Evolutionary conservation across 2,329 filamentous ascomycete genomes (phyloP).

Genomic region (Dothistroma septosporum): DNA sequence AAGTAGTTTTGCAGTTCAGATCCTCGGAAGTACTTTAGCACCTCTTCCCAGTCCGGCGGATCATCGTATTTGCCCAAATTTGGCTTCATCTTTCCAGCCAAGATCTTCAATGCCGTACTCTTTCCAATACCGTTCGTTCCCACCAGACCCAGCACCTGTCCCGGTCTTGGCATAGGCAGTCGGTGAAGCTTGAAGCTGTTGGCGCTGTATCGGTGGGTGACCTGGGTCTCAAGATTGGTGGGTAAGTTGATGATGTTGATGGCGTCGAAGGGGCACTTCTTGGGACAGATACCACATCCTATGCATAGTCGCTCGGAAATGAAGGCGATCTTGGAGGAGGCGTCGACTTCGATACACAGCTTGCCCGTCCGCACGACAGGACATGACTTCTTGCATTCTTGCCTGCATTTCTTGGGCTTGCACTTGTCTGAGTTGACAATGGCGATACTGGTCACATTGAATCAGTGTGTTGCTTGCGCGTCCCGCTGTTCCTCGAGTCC

Average conservation of each 20-base stretch:
- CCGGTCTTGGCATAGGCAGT: constrained; percentile 89
- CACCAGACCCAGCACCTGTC: constrained; percentile 91
- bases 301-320: constrained; percentile 95
- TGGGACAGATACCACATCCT: constrained; percentile 98
- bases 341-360: constrained; percentile 89
- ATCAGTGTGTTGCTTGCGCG: constrained; percentile 4
- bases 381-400: constrained; percentile 97
- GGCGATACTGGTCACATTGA: constrained; percentile 66
- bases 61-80: constrained; percentile 94
- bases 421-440: constrained; percentile 97
- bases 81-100: constrained; percentile 97
- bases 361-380: constrained; percentile 96
- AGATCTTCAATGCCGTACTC: constrained; percentile 98
- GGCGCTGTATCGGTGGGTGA: constrained; percentile 97
- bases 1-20: constrained; percentile 99
- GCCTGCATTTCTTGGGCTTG: constrained; percentile 73
- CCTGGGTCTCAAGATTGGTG: constrained; percentile 96
- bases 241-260: constrained; percentile 99
- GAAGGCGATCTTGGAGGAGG: constrained; percentile 91
- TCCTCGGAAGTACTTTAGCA: constrained; percentile 95
- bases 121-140: constrained; percentile 99
- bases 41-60: constrained; percentile 98
- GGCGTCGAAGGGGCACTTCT: constrained; percentile 97
- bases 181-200: constrained; percentile 99
- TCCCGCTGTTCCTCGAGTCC: neutral